phyloP scores from a whole-genome alignment of 495 filamentous ascomycete species.

The Penicillium manginii region DNA sequence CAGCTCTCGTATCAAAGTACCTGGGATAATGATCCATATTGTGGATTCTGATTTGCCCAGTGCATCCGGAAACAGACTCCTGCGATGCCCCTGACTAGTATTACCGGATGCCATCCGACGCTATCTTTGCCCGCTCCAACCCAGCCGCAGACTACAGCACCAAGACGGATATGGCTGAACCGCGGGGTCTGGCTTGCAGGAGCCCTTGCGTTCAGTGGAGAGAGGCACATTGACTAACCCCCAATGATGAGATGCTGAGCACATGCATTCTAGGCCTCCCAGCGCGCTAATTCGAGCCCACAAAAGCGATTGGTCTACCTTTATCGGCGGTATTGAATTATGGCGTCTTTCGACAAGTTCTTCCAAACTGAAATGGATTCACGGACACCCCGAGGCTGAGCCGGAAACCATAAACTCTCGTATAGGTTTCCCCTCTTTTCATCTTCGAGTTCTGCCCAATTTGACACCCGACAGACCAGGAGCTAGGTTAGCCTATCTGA shows the following conservation, averaged over 20 bases:
- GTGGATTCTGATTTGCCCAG: background rate
- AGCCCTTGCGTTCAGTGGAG: constrained; percentile 7
- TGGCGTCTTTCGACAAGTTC: background rate
- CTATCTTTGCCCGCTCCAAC: background rate
- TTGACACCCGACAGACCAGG: background rate
- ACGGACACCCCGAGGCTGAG: no score
- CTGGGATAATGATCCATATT: background rate
- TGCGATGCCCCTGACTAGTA: constrained; percentile 11
- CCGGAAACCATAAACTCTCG: background rate
- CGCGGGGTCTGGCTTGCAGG: constrained; percentile 10
- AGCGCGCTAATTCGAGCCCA: background rate
- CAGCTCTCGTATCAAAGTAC: background rate
- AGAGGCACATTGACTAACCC: constrained; percentile 8
- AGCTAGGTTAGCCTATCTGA: background rate
- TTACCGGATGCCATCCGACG: background rate
- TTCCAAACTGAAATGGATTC: no score
- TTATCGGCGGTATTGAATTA: background rate
- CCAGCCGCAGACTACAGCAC: constrained; percentile 1
- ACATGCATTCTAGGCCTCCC: background rate
- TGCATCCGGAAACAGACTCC: background rate
- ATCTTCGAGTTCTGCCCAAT: background rate
- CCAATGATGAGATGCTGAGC: background rate
- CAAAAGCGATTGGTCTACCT: background rate
- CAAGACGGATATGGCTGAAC: constrained; percentile 12
- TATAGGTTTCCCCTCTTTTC: background rate